A percentile compares a stretch with the other conserved stretches of the same genome.
Evolutionary conservation across 2,329 filamentous ascomycete genomes (phyloP).

Genomic region (Rutstroemia sydowiana): DNA sequence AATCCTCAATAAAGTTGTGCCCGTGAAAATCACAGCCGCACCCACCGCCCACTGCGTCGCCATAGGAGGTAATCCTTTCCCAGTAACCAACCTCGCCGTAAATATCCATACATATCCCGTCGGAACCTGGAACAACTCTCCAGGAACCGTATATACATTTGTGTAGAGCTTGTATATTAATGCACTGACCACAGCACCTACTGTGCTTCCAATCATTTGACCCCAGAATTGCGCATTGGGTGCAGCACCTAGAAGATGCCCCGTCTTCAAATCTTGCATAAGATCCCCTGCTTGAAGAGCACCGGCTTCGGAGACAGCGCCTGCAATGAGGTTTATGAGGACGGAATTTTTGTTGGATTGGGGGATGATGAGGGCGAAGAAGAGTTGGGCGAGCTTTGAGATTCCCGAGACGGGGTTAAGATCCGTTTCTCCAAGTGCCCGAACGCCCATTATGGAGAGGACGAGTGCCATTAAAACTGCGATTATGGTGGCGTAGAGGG

Average conservation of each 20-base stretch:
- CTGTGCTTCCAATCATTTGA: conserved; percentile 82
- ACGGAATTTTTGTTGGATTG: conserved; percentile 73
- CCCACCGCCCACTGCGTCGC: conserved; percentile 72
- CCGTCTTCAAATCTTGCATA: conserved; percentile 95
- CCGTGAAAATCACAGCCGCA: conserved; percentile 66
- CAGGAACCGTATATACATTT: conserved; percentile 80
- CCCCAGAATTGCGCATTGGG: conserved; percentile 96
- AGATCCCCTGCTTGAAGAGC: conserved; percentile 93
- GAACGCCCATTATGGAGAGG: conserved; percentile 68
- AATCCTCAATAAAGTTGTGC: conserved; percentile 65
- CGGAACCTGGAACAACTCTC: conserved; percentile 84
- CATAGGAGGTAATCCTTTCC: conserved; percentile 77
- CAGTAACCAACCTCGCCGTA: conserved; percentile 86
- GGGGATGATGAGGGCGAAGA: conserved; percentile 87
- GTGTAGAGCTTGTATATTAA: conserved; percentile 87
- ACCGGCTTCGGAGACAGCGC: conserved; percentile 76
- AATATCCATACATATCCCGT: conserved; percentile 98
- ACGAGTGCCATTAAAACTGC: conserved; percentile 80
- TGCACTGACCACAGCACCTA: conserved; percentile 79
- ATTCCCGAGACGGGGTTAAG: conserved; percentile 95
- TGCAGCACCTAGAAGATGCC: conserved; percentile 83
- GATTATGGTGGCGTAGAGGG: conserved; percentile 64
- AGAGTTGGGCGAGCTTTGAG: conserved; percentile 89
- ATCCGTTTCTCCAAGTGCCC: conserved; percentile 73
- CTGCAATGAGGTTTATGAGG: conserved; percentile 91